phyloP scores from a whole-genome alignment of 179 eudicot genomes.

The Sideroxylon spinosum region DNA sequence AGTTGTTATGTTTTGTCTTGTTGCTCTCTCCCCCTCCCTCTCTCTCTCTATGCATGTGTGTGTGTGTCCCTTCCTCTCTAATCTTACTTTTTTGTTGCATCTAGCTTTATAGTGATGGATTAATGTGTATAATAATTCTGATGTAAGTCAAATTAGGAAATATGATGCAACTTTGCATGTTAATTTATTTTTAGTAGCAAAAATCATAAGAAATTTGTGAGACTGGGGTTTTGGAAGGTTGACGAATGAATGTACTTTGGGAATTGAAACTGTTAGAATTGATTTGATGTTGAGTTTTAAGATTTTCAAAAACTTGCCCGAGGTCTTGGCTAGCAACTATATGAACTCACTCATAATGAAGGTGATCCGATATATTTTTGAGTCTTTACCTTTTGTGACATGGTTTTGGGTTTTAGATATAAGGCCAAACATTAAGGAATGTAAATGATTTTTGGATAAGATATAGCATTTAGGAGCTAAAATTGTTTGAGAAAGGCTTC shows the following conservation, averaged over 20 bases:
- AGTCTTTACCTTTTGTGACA: background rate
- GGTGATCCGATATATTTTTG: background rate
- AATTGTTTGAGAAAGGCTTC: too few relatives aligned
- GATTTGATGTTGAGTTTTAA: background rate
- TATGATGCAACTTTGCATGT: background rate
- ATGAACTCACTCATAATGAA: background rate
- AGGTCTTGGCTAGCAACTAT: background rate
- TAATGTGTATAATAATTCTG: background rate
- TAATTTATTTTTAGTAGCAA: background rate
- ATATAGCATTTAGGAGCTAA: too few relatives aligned
- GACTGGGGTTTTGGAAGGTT: background rate
- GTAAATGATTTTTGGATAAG: too few relatives aligned
- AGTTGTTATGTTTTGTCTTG: background rate
- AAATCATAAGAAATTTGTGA: background rate
- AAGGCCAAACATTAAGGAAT: background rate
- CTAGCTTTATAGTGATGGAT: background rate
- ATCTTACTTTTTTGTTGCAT: conserved; percentile 1
- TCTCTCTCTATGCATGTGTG: background rate
- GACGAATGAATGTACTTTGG: background rate
- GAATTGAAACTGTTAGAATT: too few relatives aligned
- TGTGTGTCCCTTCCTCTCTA: background rate
- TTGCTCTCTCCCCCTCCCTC: background rate
- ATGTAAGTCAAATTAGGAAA: background rate
- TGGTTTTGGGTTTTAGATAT: background rate
- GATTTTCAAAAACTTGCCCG: background rate